These are phyloP conservation scores for Microsporum ferrugineum DNA, from an alignment of 2,329 filamentous ascomycete species.

Conservation along the genomic window DNA sequence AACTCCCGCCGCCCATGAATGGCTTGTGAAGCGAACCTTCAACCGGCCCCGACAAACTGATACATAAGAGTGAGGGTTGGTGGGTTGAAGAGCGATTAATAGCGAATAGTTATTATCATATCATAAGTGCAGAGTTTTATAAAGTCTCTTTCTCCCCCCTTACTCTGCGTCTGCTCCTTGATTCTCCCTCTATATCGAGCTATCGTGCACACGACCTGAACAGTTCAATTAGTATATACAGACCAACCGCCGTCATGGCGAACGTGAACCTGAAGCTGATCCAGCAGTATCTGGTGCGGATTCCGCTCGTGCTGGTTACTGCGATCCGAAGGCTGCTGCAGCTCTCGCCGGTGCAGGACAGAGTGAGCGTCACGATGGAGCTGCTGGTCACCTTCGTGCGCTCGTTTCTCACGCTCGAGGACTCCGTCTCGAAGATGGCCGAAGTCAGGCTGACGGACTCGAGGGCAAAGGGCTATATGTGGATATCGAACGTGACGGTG, in stretches of 20 bases:
- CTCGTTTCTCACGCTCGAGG: constrained; percentile 43
- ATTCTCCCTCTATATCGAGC: background rate
- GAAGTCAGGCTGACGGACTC: constrained; percentile 49
- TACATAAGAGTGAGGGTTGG: no score
- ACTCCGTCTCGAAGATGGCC: constrained; percentile 53
- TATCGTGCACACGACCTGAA: background rate
- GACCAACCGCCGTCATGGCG: background rate
- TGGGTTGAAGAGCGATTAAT: no score
- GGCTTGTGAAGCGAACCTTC: no score
- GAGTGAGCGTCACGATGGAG: constrained; percentile 68
- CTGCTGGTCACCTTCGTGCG: constrained; percentile 63
- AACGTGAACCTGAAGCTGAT: background rate
- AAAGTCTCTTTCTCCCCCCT: background rate
- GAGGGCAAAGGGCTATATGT: constrained; percentile 65
- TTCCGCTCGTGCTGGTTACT: constrained; percentile 35
- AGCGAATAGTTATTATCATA: no score
- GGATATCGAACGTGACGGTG: constrained; percentile 62
- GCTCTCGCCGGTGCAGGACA: constrained; percentile 57
- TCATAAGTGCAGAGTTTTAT: no score
- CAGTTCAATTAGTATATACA: background rate
- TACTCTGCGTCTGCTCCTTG: background rate
- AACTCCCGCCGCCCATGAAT: no score
- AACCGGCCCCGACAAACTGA: no score
- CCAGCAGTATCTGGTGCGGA: constrained; percentile 25
- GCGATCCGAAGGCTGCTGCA: constrained; percentile 41